Base-by-base conservation (phyloP, 169 alveolate genomes). In the Plasmodium gonderi region DNA sequence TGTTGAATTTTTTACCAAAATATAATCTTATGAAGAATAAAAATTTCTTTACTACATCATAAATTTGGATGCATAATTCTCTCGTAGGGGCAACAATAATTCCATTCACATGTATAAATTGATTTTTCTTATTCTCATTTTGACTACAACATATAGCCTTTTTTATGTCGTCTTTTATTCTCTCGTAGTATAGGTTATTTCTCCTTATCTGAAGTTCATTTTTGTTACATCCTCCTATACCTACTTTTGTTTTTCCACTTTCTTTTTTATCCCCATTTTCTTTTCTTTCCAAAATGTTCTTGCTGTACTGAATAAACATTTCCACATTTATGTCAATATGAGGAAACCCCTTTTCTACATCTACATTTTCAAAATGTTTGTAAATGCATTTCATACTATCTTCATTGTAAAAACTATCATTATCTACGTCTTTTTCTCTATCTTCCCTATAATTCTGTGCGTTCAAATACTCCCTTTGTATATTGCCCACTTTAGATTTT, bases 51-150 rank as follows among this genome's bases (percentile, higher is more conserved):
- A 83, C 64, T 72, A 72, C 64, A 54, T 83, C 77, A 60, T 69
- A 94, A 74, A 98, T 98, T 91, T 98, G 97, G 65, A 98, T 95
- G 92, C 99, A 97, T 14, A 98, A 95, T 85, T 98, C 99, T 83
- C 99, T 93, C 31, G 99, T 98, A 23, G 99, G 99, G 17, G 99
- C 96, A 68, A 98, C 79, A 20, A 97, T 95, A 14, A 96, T 89
- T 5, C 98, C 98, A 87, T 92, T 96, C 91, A 95, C 96, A 51
- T 83, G 60, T 44, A 83, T 45, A 1, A 26, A 14, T 36, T 69
- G 42, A 6, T 72, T 29, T 9, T 47, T 64, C 77, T 83, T 83
- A 31, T 44, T 45, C 60, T 45, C 60, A 40, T 51, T 14, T 3
- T 5, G 9, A 47, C 23, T 40, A 36, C 54, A 36, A n/a, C 26